Conservation (phyloP, 2,329 filamentous ascomycete genomes). For the Cryphonectria nitschkei region DNA sequence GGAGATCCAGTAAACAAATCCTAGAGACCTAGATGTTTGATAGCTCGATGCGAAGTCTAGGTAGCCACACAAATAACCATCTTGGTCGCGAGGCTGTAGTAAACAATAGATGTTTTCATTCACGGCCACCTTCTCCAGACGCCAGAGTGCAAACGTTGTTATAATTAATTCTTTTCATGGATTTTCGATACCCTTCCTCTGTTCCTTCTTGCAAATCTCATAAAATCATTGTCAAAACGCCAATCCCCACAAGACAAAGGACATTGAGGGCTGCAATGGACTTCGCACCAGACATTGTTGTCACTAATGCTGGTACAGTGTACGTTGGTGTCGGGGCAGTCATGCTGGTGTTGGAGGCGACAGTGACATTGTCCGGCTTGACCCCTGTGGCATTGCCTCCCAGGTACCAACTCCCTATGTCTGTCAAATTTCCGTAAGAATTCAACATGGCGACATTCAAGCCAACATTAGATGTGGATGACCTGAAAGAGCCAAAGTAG, state of each 20-base stretch:
- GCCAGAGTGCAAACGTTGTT: background rate
- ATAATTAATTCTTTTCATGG: background rate
- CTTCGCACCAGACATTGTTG: slow-evolving; percentile 3
- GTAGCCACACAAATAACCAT: no score
- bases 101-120: no score
- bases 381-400: slow-evolving; percentile 19
- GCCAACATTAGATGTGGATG: slow-evolving; percentile 19
- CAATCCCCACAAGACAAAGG: background rate
- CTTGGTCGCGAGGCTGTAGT: no score
- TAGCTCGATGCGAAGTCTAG: no score
- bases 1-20: no score
- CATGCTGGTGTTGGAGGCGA: slow-evolving; percentile 3
- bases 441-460: slow-evolving; percentile 23
- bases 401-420: slow-evolving; percentile 18
- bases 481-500: slow-evolving; percentile 20
- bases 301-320: slow-evolving; percentile 16
- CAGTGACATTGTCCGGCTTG: slow-evolving; percentile 19
- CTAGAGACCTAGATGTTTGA: no score
- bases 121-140: background rate
- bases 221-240: background rate
- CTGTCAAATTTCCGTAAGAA: slow-evolving; percentile 10
- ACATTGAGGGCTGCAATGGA: background rate
- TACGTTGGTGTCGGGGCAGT: slow-evolving; percentile 8
- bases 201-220: background rate
- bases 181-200: background rate